Conservation (phyloP, 2,329 filamentous ascomycete genomes). For the Scedosporium apiospermum region DNA sequence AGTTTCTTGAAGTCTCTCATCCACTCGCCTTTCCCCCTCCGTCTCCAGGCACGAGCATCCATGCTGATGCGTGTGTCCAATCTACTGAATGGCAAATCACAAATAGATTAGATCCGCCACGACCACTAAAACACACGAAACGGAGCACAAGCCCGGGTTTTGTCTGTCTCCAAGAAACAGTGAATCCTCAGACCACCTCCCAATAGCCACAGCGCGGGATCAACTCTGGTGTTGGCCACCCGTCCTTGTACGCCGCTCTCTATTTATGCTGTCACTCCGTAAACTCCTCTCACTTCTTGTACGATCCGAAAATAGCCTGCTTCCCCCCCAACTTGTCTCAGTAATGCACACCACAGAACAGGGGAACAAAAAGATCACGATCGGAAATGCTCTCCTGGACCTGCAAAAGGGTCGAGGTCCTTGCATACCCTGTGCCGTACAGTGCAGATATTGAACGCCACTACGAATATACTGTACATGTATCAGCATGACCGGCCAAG, state of each 20-base stretch:
- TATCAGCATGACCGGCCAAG: too few species aligned
- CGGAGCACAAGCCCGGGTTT: not conserved
- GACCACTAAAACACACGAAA: conserved; percentile 9
- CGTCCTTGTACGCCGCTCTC: too few species aligned
- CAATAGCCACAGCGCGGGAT: not conserved
- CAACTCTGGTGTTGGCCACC: too few species aligned
- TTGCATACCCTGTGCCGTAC: not conserved
- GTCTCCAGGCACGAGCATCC: not conserved
- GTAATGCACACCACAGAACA: too few species aligned
- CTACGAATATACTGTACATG: too few species aligned
- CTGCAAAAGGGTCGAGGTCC: not conserved
- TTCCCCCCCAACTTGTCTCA: too few species aligned
- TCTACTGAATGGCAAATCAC: conserved; percentile 5
- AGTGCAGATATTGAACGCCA: not conserved
- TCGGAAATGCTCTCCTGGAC: too few species aligned
- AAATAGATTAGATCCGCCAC: conserved; percentile 11
- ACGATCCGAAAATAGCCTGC: too few species aligned
- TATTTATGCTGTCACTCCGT: too few species aligned
- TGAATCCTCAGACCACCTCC: conserved; percentile 1
- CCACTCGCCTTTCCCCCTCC: not conserved
- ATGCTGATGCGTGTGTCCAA: not conserved
- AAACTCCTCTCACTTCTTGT: too few species aligned
- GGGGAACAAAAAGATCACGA: too few species aligned
- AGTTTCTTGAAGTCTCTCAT: not conserved
- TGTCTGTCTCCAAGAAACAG: not conserved